phyloP scores from a whole-genome alignment of 768 basidiomycete genomes.

The Calocybe indica region DNA sequence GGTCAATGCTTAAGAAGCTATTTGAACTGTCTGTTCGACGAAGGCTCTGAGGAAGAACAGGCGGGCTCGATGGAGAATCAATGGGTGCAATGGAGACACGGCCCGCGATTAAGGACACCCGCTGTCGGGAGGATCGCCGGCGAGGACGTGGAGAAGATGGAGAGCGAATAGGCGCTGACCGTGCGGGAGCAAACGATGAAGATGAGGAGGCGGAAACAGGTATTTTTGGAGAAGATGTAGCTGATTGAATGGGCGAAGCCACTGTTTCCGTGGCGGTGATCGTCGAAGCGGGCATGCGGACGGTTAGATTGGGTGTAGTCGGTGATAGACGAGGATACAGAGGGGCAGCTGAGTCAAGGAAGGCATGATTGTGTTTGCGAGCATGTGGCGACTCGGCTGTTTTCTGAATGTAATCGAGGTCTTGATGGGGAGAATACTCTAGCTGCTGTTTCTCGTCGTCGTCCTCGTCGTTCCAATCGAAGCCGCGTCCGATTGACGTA shows the following conservation, averaged over 20 bases:
- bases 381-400: slow-evolving; percentile 19
- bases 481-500: slow-evolving; percentile 78
- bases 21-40: slow-evolving; percentile 58
- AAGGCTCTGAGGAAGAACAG: slow-evolving; percentile 54
- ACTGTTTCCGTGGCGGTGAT: slow-evolving; percentile 1
- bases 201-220: slow-evolving; percentile 12
- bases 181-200: slow-evolving; percentile 15
- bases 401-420: slow-evolving; percentile 14
- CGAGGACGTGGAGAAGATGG: slow-evolving; percentile 61
- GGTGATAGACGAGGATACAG: slow-evolving; percentile 20
- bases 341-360: slow-evolving; percentile 23
- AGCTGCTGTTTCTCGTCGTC: slow-evolving; percentile 18
- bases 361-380: slow-evolving; percentile 30
- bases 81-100: slow-evolving; percentile 73
- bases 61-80: slow-evolving; percentile 65
- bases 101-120: slow-evolving; percentile 79
- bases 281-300: slow-evolving; percentile 12
- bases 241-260: slow-evolving; percentile 27
- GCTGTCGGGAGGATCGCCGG: slow-evolving; percentile 76
- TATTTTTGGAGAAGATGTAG: slow-evolving; percentile 24
- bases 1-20: slow-evolving; percentile 54
- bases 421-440: slow-evolving; percentile 11
- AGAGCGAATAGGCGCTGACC: slow-evolving; percentile 33
- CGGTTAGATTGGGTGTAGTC: slow-evolving; percentile 18
- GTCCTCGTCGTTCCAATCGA: slow-evolving; percentile 57